Base-by-base conservation (phyloP, 768 basidiomycete species). In the Phanerochaete carnosa region DNA sequence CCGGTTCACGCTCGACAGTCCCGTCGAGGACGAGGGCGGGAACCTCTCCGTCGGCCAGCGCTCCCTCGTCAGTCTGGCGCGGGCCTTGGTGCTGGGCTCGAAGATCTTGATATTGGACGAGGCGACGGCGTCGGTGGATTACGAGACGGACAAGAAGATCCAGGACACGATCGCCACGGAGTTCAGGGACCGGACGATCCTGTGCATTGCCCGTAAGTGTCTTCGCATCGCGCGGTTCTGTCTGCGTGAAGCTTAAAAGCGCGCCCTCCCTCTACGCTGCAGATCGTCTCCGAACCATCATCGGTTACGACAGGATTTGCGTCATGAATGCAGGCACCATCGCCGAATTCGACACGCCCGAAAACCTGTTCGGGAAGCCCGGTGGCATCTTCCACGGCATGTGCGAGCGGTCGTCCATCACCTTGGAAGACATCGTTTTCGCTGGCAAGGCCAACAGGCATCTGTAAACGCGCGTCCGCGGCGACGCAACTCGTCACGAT, bases 41-140 rank as follows among this genome's bases (percentile, higher is more conserved):
- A 95, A 95, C 69, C 68, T 95, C 63, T 91, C 89, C 7, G 87
- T 94, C 37, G 90, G 91, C 29, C 59, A 94, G 85, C 82, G 94
- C 25, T 91, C 88, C 11, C 77, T 96, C 32, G 90, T 96, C 22
- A 92, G 91, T 2, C 80, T 96, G 30, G 95, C 95, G 16, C 81
- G 95, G 33, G 95, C 95, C 0, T 74, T 97, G 26, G 94, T 96
- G 33, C 92, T 94, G 66, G 84, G 94, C 69, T 81, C 89, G 13
- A 88, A 85, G 69, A 85, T 96, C 32, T 85, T 95, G 52, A 86
- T 97, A 49, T 78, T 98, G 12, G 95, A 97, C 70, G 94, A 95
- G 76, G 94, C 94, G 0, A 95, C 93, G 52, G 57, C 50, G n/a
- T 90, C 89, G 12, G 91, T 94, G 29, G 92, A 94, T 66, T 90